Percentiles rank a stretch among this genome's conserved stretches.
phyloP scores from a whole-genome alignment of 2,329 filamentous ascomycete genomes.

The Salinomyces thailandicus region DNA sequence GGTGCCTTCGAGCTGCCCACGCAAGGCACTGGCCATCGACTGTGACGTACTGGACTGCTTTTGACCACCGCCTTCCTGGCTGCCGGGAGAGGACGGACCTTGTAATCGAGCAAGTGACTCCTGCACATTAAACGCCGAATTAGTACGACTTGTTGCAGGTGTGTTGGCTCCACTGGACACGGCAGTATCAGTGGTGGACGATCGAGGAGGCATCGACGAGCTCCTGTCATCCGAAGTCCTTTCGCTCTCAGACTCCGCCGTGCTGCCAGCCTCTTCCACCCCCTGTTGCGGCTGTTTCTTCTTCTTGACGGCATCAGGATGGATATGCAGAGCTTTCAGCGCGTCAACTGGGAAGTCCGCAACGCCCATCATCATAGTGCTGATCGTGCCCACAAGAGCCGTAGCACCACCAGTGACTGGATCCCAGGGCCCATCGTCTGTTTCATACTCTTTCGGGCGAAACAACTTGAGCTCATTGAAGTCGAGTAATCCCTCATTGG shows the following conservation, averaged over 20 bases:
- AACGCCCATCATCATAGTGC: conserved; percentile 69
- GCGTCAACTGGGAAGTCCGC: conserved; percentile 58
- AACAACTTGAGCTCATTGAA: conserved; percentile 65
- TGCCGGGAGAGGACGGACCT: conserved; percentile 3
- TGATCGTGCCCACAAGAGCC: conserved; percentile 72
- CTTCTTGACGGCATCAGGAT: conserved; percentile 24
- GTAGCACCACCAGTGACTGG: conserved; percentile 67
- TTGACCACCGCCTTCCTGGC: conserved; percentile 1
- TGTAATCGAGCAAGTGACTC: conserved; percentile 21
- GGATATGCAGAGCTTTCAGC: conserved; percentile 38
- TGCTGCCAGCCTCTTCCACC: not conserved
- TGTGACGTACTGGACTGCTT: conserved; percentile 3
- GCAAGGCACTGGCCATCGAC: conserved; percentile 18
- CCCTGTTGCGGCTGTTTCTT: conserved; percentile 8
- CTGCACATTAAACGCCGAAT: conserved; percentile 22
- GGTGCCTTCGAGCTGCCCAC: conserved; percentile 10
- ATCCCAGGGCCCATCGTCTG: conserved; percentile 67
- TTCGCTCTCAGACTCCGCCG: conserved; percentile 3
- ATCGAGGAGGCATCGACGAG: not conserved
- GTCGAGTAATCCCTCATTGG: conserved; percentile 52
- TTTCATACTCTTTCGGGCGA: conserved; percentile 57
- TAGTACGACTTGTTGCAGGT: conserved; percentile 12
- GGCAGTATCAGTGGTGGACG: not conserved
- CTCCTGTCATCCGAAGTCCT: not conserved
- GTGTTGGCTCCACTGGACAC: conserved; percentile 1